phyloP scores from a whole-genome alignment of 805 yeast species.

The Hanseniaspora thailandica region DNA sequence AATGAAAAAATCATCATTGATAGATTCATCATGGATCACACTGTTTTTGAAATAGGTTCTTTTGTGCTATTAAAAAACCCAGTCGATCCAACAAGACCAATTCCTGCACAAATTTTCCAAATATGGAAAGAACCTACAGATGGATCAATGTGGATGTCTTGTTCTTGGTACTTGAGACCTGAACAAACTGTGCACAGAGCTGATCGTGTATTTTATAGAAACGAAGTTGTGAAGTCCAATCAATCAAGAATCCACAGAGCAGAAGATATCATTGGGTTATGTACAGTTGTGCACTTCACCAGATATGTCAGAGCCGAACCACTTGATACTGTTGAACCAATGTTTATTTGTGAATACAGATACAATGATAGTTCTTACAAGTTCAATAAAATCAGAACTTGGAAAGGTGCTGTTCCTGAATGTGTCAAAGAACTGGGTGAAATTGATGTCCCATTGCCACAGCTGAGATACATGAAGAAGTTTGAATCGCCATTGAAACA shows the following conservation, averaged over 20 bases:
- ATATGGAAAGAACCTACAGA: conserved; percentile 74
- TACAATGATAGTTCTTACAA: conserved; percentile 83
- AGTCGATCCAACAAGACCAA: conserved; percentile 80
- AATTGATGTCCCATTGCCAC: conserved; percentile 58
- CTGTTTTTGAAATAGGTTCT: conserved; percentile 74
- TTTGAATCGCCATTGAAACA: conserved; percentile 77
- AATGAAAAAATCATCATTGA: conserved; percentile 65
- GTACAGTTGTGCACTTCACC: conserved; percentile 89
- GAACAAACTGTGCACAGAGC: conserved; percentile 93
- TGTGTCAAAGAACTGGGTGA: conserved; percentile 81
- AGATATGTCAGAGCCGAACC: conserved; percentile 93
- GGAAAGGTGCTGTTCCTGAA: conserved; percentile 98
- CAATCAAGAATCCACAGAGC: conserved; percentile 90
- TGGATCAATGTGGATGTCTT: conserved; percentile 78
- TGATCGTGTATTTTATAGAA: conserved; percentile 79
- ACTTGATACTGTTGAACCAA: conserved; percentile 63
- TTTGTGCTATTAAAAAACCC: conserved; percentile 86
- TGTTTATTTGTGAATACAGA: conserved; percentile 89
- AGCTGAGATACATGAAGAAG: conserved; percentile 57
- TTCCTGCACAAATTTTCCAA: conserved; percentile 85
- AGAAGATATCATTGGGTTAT: conserved; percentile 81
- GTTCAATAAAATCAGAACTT: conserved; percentile 89
- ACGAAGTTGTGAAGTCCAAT: conserved; percentile 93
- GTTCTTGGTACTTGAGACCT: conserved; percentile 95
- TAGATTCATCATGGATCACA: conserved; percentile 57